Base-by-base conservation (phyloP, 2,329 filamentous ascomycete species). In the Scedosporium aurantiacum region DNA sequence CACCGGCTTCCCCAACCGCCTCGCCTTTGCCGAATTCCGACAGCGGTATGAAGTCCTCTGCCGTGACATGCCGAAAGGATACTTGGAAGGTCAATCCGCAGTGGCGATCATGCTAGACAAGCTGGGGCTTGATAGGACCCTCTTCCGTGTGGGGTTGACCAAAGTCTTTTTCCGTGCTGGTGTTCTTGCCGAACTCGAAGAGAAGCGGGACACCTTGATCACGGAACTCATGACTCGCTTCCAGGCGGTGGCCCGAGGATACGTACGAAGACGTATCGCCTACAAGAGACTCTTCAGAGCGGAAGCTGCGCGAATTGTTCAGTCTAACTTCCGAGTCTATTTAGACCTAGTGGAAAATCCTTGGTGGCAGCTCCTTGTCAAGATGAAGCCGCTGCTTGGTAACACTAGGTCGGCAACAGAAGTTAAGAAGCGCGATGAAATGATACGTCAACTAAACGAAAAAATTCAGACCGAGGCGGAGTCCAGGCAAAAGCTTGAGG, bases 131-230 rank as follows among this genome's bases (percentile, higher is more conserved):
- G 94, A 99, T 72, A 87, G 81, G 65, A 82, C 90, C 10, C 83
- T 96, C 65, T 99, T 95, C 73, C 89, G 95, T 23, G 91, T 99
- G 62, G 94, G 94, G 68, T 79, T 97, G 62, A 97, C 91, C 25
- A 99, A 99, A 74, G 93, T 99, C 12, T 99, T 99, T 77, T 99
- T 99, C 81, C 84, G 95, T 64, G 91, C 94, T 52, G 94, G 94
- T 63, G 93, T 99, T 2, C 82, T 99, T 56, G 94, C 94, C 43
- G 94, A 99, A 72, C 80, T 99, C 14, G 94, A 99, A 82, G 95
- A 97, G 73, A 90, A 95, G 72, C 87, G 94, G 62, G 94, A 99
- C 72, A 82, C 90, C 2, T 80, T 99, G 21, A 97, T 99, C 66
- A 88, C 90, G 6, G 89, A 96, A 65, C 96, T 99, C 70, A 92